phyloP scores from a whole-genome alignment of 2,329 filamentous ascomycete species.

The Blastomyces silverae region DNA sequence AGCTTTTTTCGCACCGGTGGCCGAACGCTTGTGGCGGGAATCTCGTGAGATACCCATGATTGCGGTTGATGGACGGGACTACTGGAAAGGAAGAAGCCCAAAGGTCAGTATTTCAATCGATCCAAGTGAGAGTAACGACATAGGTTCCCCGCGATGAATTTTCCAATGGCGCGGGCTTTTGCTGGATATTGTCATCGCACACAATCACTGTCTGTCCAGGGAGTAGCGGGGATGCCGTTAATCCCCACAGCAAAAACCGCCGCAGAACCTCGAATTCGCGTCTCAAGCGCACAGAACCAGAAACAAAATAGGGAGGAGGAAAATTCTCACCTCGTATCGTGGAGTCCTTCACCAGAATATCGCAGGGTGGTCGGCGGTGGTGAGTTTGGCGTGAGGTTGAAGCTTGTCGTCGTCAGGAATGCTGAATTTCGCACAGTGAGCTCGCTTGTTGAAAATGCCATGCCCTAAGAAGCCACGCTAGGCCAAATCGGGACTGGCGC shows the following conservation, averaged over 20 bases:
- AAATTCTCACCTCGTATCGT: slow-evolving; percentile 40
- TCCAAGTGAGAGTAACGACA: neutral
- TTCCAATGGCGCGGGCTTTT: neutral
- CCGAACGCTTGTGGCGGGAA: slow-evolving; percentile 99
- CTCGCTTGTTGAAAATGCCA: slow-evolving; percentile 42
- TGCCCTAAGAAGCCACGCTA: slow-evolving; percentile 34
- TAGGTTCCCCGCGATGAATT: neutral
- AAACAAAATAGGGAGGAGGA: slow-evolving; percentile 18
- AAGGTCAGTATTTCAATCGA: slow-evolving; percentile 2
- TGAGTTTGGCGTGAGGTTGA: slow-evolving; percentile 26
- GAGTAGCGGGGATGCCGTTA: neutral
- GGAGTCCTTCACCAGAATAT: slow-evolving; percentile 42
- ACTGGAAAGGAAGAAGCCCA: slow-evolving; percentile 17
- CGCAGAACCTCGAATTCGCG: slow-evolving; percentile 7
- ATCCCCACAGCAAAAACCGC: neutral
- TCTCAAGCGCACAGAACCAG: slow-evolving; percentile 10
- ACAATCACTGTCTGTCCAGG: neutral
- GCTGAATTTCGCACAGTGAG: slow-evolving; percentile 42
- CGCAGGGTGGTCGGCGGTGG: slow-evolving; percentile 36
- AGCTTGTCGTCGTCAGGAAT: slow-evolving; percentile 24
- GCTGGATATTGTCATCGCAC: slow-evolving; percentile 4
- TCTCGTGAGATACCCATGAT: slow-evolving; percentile 99
- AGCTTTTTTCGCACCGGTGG: slow-evolving; percentile 95
- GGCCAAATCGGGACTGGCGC: slow-evolving; percentile 23
- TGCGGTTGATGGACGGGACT: slow-evolving; percentile 59